Evolutionary conservation across 1,139 yeast species (phyloP), one percentile per base, ranked within the genome.

Genomic region (Geotrichum siamense): DNA sequence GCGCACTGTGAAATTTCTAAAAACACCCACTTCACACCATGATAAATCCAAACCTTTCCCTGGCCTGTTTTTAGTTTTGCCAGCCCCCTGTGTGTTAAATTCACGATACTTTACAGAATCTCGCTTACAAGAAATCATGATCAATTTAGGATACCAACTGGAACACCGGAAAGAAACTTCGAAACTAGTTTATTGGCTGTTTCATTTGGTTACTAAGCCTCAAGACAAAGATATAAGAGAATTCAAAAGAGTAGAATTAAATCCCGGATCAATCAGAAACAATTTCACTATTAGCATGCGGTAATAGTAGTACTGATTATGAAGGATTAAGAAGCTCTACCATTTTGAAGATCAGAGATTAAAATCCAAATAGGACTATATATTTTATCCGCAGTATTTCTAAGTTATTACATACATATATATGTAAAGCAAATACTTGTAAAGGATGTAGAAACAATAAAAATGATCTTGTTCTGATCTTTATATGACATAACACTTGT

Each of bases 61-160:
- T 19, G 61, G 74, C 20, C 62, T 85, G 3, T 89, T 89, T 58
- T 62, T 91, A 13, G 97, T 91, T 1, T 65, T 89, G 5, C 98
- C 98, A 0, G 68, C 83, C 26, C 96, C 97, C 0, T 91, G 98
- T 60, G 69, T 86, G 1, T 60, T 67, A 6, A 87, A 89, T 59
- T 87, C 96, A 1, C 68, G 97, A 30, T 91, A 89, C 57, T 77
- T 80, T 59, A 75, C 76, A 48, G 67, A 71, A 30, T 60, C 60
- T 0, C 61, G 62, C 17, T 63, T 74, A 8, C 53, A 72, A 32
- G 59, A 63, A 1, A 73, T 85, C 15, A 74, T 82, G 77, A 41
- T 49, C 1, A 55, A 67, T 9, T 63, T 86, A 13, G 96, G 96
- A 0, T 86, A 78, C 53, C 53, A 48, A 3, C 54, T 68, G 35